Evolutionary conservation across 495 filamentous ascomycete genomes (phyloP), one percentile per base, ranked within the genome.

Genomic region (Mycothermus thermophilus): DNA sequence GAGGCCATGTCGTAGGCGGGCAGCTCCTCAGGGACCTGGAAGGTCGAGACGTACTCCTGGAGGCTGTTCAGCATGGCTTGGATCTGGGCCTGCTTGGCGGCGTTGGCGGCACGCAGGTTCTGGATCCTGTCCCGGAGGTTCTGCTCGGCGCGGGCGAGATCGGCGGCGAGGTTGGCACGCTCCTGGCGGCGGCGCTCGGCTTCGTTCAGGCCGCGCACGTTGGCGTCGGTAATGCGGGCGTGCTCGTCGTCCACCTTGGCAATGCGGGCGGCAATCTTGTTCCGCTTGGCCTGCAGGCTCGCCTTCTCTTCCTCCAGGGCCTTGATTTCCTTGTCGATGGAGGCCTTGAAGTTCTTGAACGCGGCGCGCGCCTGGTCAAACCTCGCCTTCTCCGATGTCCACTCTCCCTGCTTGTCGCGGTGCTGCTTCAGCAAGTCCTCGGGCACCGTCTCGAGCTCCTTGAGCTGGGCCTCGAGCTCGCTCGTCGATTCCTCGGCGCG

Each of bases 181-280:
- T 80, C 76, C 12, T 78, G 74, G 11, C 75, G 68, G 27, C 75
- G 76, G 17, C 79, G 75, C 43, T 82, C 77, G 44, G 74, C 71
- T 53, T 83, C 81, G 44, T 83, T 73, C 41, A 83, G 63, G 7
- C 76, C 80, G 34, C 81, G 73, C 15, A 69, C 72, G 48, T 83
- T 88, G 35, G 79, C 80, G 34, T 80, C 77, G 17, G 74, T 69
- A 34, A 92, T 80, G 38, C 76, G 73, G 30, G 83, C 79, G 40
- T 80, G 76, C 52, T 92, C 81, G 41, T 79, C 75, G 41, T 79
- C 79, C 24, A 87, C 74, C 49, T 83, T 79, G 38, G 74, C 69
- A 36, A 79, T 74, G 30, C 86, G 81, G 22, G 73, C 61, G 34
- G 75, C 75, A 8, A 92, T 74, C 48, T 81, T 77, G 55, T 92